These are phyloP conservation scores for Syncephalastrum sp. DNA, from an alignment of 371 early-diverging fungal species.

Conservation along the genomic window DNA sequence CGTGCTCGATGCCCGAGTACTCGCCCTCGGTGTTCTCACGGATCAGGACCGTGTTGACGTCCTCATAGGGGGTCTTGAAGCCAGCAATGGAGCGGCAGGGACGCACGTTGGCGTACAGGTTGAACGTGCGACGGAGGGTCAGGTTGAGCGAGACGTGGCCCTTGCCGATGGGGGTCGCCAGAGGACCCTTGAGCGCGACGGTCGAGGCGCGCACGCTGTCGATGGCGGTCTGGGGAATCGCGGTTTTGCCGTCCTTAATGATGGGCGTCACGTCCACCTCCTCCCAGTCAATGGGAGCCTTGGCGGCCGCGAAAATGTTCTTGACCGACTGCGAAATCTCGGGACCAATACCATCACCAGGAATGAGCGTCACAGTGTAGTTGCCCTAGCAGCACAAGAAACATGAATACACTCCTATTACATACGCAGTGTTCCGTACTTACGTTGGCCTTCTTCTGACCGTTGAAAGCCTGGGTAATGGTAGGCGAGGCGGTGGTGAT, in stretches of 20 bases:
- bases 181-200: slow-evolving; percentile 96
- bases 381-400: slow-evolving; percentile 53
- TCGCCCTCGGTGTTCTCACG: slow-evolving; percentile 99
- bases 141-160: slow-evolving; percentile 98
- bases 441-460: slow-evolving; percentile 68
- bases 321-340: slow-evolving; percentile 95
- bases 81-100: slow-evolving; percentile 95
- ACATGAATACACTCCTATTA: neutral
- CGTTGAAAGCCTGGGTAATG: slow-evolving; percentile 63
- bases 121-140: slow-evolving; percentile 95
- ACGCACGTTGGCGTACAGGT: slow-evolving; percentile 98
- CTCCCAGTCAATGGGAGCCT: slow-evolving; percentile 97
- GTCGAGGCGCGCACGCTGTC: slow-evolving; percentile 92
- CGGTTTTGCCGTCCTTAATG: slow-evolving; percentile 88
- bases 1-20: slow-evolving; percentile 98
- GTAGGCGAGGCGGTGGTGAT: slow-evolving; percentile 57
- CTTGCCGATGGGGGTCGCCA: slow-evolving; percentile 98
- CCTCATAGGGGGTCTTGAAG: slow-evolving; percentile 93
- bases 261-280: slow-evolving; percentile 93
- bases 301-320: slow-evolving; percentile 90
- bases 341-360: slow-evolving; percentile 99
- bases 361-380: slow-evolving; percentile 92
- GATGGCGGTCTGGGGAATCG: slow-evolving; percentile 90
- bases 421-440: slow-evolving; percentile 6
- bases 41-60: slow-evolving; percentile 97